phyloP scores from a whole-genome alignment of 495 filamentous ascomycete species.

The Evernia prunastri region DNA sequence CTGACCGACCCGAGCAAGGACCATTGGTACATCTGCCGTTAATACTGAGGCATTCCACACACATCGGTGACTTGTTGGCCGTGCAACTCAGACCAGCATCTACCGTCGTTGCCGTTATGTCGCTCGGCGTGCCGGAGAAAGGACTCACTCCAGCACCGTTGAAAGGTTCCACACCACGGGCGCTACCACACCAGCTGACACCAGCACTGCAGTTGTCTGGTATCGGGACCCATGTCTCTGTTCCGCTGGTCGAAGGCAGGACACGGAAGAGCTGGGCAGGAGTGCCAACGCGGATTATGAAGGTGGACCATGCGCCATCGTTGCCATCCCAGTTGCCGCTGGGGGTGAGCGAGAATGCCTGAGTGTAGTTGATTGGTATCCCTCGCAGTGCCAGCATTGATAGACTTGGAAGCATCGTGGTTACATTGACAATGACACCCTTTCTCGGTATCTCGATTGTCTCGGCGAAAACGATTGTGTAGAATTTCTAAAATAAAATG shows the following conservation, averaged over 20 bases:
- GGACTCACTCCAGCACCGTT: slow-evolving; percentile 17
- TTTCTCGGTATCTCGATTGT: background rate
- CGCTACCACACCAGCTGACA: slow-evolving; percentile 32
- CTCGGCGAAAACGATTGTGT: background rate
- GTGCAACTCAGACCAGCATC: slow-evolving; percentile 24
- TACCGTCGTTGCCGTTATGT: slow-evolving; percentile 6
- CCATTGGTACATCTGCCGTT: slow-evolving; percentile 25
- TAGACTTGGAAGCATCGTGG: background rate
- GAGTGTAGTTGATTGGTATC: slow-evolving; percentile 4
- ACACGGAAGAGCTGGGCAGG: slow-evolving; percentile 42
- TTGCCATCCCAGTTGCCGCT: slow-evolving; percentile 41
- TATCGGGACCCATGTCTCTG: slow-evolving; percentile 39
- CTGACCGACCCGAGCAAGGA: slow-evolving; percentile 17
- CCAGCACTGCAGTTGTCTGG: slow-evolving; percentile 27
- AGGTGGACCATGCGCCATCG: slow-evolving; percentile 49
- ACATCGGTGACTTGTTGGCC: slow-evolving; percentile 24
- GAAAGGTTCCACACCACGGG: slow-evolving; percentile 35
- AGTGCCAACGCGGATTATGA: slow-evolving; percentile 42
- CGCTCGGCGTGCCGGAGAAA: slow-evolving; percentile 18
- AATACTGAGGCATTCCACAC: slow-evolving; percentile 17
- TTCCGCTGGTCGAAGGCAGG: slow-evolving; percentile 40
- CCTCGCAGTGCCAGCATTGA: background rate
- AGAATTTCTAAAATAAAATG: background rate
- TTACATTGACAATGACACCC: background rate
- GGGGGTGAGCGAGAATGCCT: slow-evolving; percentile 17